A percentile compares a stretch with the other conserved stretches of the same genome.
phyloP scores from a whole-genome alignment of 768 basidiomycete species.

The Heimioporus sp. region DNA sequence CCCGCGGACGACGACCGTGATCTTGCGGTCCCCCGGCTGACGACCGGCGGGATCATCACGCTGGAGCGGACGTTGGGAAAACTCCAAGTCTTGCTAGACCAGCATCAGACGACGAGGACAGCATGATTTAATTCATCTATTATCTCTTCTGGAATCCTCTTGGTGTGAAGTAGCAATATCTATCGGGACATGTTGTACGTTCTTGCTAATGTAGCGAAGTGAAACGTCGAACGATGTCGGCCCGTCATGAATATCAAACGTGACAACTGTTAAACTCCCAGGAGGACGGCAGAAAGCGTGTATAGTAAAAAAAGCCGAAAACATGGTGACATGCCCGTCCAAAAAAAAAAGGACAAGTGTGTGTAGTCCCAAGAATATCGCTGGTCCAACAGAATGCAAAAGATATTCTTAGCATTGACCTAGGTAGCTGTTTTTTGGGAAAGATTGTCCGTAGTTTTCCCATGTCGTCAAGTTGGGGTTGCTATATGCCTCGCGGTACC shows the following conservation, averaged over 20 bases:
- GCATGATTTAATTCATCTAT: conserved; percentile 14
- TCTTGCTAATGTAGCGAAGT: conserved; percentile 20
- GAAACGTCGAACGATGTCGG: conserved; percentile 2
- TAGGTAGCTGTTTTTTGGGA: conserved; percentile 65
- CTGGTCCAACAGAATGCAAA: neutral
- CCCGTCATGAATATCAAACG: neutral
- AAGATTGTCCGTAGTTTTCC: conserved; percentile 57
- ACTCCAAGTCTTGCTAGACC: conserved; percentile 47
- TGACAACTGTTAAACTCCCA: conserved; percentile 4
- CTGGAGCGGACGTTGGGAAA: conserved; percentile 72
- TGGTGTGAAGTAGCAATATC: conserved; percentile 23
- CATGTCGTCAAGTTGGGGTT: conserved; percentile 83
- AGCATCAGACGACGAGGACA: conserved; percentile 10
- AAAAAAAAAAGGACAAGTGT: conserved; percentile 11
- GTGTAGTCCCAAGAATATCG: conserved; percentile 2
- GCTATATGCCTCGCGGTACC: conserved; percentile 69
- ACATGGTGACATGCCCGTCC: conserved; percentile 11
- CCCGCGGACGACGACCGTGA: conserved; percentile 33
- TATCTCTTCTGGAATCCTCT: conserved; percentile 14
- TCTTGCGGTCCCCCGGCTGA: conserved; percentile 69
- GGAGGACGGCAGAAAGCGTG: conserved; percentile 6
- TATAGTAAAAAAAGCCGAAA: conserved; percentile 21
- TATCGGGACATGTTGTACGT: conserved; percentile 27
- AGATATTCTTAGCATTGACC: conserved; percentile 48
- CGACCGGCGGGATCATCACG: conserved; percentile 75